Evolutionary conservation across 1,139 yeast genomes (phyloP).

Genomic region (Diutina mesorugosa): DNA sequence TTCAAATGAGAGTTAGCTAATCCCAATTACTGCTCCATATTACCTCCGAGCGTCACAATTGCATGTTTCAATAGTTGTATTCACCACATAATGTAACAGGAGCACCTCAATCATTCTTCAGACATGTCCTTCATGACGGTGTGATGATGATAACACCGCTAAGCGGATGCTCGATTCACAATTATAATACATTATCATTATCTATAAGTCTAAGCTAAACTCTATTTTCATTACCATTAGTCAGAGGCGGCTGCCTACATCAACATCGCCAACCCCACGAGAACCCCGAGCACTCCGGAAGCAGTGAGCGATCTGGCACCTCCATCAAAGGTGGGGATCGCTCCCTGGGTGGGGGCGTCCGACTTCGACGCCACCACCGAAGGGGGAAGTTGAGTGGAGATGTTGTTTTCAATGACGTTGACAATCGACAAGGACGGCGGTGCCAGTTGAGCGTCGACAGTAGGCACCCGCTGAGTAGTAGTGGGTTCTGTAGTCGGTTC

Average conservation of each 20-base stretch:
- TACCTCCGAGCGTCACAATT: too few relatives aligned
- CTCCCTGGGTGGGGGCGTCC: neutral
- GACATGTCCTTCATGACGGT: too few relatives aligned
- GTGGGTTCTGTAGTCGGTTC: neutral
- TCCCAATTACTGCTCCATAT: too few relatives aligned
- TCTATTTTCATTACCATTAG: neutral
- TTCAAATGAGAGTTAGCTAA: too few relatives aligned
- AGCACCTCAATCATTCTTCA: too few relatives aligned
- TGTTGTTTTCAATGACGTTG: conserved; percentile 1
- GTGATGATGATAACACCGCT: too few relatives aligned
- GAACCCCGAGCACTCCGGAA: neutral
- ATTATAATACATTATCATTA: neutral
- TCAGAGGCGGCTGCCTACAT: neutral
- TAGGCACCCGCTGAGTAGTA: neutral
- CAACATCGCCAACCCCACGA: neutral
- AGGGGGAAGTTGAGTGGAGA: neutral
- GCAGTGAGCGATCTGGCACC: neutral
- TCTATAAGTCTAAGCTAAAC: neutral
- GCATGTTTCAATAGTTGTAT: too few relatives aligned
- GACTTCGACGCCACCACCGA: neutral
- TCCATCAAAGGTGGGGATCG: neutral
- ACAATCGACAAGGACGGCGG: neutral
- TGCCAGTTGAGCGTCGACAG: neutral
- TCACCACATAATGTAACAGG: too few relatives aligned
- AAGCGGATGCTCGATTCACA: too few relatives aligned